Evolutionary conservation across 2,329 filamentous ascomycete genomes (phyloP).

Genomic region (Cryphonectria naterciae): DNA sequence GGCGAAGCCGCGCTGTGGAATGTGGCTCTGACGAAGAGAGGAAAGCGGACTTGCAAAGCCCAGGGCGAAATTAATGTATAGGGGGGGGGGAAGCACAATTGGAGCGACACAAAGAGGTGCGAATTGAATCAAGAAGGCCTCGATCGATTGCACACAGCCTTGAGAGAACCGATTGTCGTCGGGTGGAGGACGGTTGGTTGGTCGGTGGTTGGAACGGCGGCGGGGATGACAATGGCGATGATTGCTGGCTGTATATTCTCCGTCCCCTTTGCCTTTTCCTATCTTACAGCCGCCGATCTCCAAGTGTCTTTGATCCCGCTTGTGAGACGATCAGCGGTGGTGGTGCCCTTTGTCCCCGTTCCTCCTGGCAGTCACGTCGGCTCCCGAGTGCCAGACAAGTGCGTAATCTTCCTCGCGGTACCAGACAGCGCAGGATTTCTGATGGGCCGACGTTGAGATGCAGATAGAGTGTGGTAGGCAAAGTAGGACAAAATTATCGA

Average conservation of each 20-base stretch:
- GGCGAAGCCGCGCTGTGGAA: conserved; percentile 12
- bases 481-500: neutral
- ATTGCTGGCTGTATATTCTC: neutral
- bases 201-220: neutral
- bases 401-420: conserved; percentile 21
- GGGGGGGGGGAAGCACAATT: neutral
- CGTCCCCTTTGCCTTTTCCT: neutral
- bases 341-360: conserved; percentile 1
- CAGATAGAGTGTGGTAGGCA: conserved; percentile 7
- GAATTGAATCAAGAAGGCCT: neutral
- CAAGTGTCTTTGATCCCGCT: conserved; percentile 11
- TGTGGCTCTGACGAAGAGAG: conserved; percentile 1
- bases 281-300: conserved; percentile 4
- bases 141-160: neutral
- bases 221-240: neutral
- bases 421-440: conserved; percentile 24
- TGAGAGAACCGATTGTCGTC: neutral
- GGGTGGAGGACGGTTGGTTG: neutral
- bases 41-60: neutral
- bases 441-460: conserved; percentile 7
- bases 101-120: neutral
- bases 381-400: conserved; percentile 11
- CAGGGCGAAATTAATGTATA: neutral
- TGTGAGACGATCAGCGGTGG: conserved; percentile 5
- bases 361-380: conserved; percentile 9